Percentiles rank a stretch among this genome's conserved stretches.
Conservation (phyloP, 176 grass and related monocot genomes). For the Eragrostis nindensis region DNA sequence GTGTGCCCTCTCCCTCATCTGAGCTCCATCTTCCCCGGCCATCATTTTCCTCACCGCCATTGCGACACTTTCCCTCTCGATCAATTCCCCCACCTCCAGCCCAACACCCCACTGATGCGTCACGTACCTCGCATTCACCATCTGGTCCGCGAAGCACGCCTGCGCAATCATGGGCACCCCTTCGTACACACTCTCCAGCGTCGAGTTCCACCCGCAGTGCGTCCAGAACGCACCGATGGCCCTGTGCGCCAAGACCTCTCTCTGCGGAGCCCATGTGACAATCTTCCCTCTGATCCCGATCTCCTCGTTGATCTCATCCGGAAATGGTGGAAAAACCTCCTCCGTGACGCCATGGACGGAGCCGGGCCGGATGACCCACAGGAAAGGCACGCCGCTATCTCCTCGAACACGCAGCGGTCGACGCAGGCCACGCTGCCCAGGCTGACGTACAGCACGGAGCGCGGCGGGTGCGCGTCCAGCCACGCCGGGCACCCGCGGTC, state of each 20-base stretch:
- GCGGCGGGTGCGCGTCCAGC: conserved; percentile 27
- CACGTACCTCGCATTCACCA: conserved; percentile 45
- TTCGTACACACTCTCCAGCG: background rate
- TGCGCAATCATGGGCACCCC: conserved; percentile 50
- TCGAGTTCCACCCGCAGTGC: conserved; percentile 54
- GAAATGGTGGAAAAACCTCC: background rate
- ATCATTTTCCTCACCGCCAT: conserved; percentile 24
- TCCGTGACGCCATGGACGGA: background rate
- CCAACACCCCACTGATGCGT: conserved; percentile 33
- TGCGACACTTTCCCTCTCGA: background rate
- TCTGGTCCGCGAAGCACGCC: conserved; percentile 44
- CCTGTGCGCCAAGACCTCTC: conserved; percentile 37
- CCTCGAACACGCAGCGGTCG: background rate
- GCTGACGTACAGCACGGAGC: conserved; percentile 52
- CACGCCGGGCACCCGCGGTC: conserved; percentile 43
- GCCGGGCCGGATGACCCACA: conserved; percentile 42
- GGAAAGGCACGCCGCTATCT: conserved; percentile 42
- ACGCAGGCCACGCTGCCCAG: conserved; percentile 11
- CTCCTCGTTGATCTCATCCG: background rate
- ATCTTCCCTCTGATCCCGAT: background rate
- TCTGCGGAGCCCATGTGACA: conserved; percentile 46
- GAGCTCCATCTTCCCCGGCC: conserved; percentile 4
- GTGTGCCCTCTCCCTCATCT: background rate
- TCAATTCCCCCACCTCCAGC: background rate
- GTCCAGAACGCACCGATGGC: conserved; percentile 38